A percentile compares a stretch with the other conserved stretches of the same genome.
phyloP scores from a whole-genome alignment of 345 rosid genomes.

The Brassica incana region DNA sequence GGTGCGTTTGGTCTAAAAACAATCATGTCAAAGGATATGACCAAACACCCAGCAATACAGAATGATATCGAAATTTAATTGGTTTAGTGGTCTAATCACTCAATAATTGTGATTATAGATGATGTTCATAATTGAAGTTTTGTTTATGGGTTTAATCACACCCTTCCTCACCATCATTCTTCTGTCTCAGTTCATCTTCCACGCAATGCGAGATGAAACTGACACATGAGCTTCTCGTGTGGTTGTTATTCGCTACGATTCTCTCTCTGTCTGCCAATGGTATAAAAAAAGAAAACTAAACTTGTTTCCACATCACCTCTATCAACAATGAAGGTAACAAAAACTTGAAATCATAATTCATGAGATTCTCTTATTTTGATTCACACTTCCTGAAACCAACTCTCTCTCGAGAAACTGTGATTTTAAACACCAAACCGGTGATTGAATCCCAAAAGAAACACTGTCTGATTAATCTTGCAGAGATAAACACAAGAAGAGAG shows the following conservation, averaged over 20 bases:
- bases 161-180: background rate
- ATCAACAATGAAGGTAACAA: background rate
- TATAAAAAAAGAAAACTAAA: background rate
- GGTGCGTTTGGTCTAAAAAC: background rate
- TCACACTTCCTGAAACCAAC: background rate
- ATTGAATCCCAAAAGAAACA: constrained; percentile 17
- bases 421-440: constrained; percentile 18
- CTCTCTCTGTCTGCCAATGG: background rate
- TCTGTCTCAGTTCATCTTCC: background rate
- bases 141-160: background rate
- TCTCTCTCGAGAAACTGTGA: background rate
- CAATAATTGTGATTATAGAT: background rate
- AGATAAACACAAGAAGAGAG: constrained; percentile 17
- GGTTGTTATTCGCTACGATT: background rate
- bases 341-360: background rate
- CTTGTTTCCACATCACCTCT: background rate
- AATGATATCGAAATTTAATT: background rate
- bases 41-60: constrained; percentile 1
- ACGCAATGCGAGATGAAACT: no score
- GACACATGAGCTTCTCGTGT: no score
- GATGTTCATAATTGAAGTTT: background rate
- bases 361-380: background rate
- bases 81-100: background rate
- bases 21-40: background rate
- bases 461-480: constrained; percentile 16